phyloP scores from a whole-genome alignment of 768 basidiomycete genomes.

The Rhodotorula toruloides region DNA sequence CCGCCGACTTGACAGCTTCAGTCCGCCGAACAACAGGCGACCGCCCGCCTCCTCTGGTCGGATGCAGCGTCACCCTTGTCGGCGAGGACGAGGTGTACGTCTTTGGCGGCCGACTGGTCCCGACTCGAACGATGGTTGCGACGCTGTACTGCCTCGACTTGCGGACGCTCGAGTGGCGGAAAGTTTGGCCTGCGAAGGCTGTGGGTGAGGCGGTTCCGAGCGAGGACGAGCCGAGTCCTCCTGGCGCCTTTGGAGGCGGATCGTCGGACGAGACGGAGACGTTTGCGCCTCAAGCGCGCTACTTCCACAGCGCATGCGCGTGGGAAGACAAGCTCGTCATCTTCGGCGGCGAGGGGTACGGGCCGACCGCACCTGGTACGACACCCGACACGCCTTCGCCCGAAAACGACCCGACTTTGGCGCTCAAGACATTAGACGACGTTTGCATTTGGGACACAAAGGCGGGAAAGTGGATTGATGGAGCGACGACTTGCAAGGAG shows the following conservation, averaged over 20 bases:
- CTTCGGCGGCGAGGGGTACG: slow-evolving; percentile 66
- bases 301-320: slow-evolving; percentile 66
- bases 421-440: slow-evolving; percentile 50
- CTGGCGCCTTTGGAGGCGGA: no score
- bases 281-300: slow-evolving; percentile 65
- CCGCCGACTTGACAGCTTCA: slow-evolving; percentile 74
- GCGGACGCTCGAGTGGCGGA: slow-evolving; percentile 72
- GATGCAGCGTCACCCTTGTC: slow-evolving; percentile 75
- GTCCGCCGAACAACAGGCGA: slow-evolving; percentile 76
- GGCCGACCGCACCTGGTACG: slow-evolving; percentile 28
- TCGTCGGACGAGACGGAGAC: neutral
- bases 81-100: slow-evolving; percentile 84
- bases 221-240: no score
- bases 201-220: neutral
- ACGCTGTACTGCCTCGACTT: slow-evolving; percentile 89
- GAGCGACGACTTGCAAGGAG: slow-evolving; percentile 41
- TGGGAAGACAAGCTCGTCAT: slow-evolving; percentile 83
- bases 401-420: neutral
- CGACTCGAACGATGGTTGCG: slow-evolving; percentile 78
- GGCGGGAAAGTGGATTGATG: slow-evolving; percentile 62
- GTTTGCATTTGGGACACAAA: slow-evolving; percentile 80
- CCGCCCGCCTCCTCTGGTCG: slow-evolving; percentile 83
- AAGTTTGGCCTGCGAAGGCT: slow-evolving; percentile 55
- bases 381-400: neutral
- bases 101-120: slow-evolving; percentile 82